Evolutionary conservation across 2,329 filamentous ascomycete genomes (phyloP).

Genomic region (Colletotrichum tropicicola): DNA sequence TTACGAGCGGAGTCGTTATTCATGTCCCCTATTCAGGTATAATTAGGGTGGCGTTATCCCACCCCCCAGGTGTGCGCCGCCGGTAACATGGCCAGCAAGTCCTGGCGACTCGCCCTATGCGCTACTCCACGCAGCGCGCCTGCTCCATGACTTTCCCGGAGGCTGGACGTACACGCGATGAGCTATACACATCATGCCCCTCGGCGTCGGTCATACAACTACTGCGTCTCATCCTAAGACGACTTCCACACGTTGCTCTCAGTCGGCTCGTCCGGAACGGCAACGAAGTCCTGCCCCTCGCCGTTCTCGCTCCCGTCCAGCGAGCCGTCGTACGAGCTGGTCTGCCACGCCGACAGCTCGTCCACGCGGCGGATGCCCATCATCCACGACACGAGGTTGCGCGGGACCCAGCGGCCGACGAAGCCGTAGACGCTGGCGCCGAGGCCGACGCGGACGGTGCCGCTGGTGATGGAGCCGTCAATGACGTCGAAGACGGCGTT

Average conservation of each 20-base stretch:
- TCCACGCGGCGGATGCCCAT: conserved; percentile 78
- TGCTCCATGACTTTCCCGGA: too few species aligned
- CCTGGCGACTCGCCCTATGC: background rate
- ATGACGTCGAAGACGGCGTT: conserved; percentile 91
- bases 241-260: conserved; percentile 56
- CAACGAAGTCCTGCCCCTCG: conserved; percentile 58
- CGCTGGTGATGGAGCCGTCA: conserved; percentile 67
- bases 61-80: background rate
- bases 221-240: conserved; percentile 24
- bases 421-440: conserved; percentile 87
- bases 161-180: too few species aligned
- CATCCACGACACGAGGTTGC: conserved; percentile 88
- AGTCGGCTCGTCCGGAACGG: conserved; percentile 53
- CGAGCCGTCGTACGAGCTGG: conserved; percentile 46
- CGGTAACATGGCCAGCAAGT: background rate
- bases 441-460: conserved; percentile 81
- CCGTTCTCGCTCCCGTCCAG: conserved; percentile 46
- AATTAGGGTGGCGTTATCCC: conserved; percentile 9
- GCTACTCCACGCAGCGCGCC: background rate
- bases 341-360: conserved; percentile 64
- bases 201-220: background rate
- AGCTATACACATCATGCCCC: too few species aligned
- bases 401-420: conserved; percentile 83
- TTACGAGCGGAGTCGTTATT: conserved; percentile 22
- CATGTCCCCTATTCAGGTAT: background rate